Evolutionary conservation across 1,284 basidiomycete genomes (phyloP).

Genomic region (Irpex sp.): DNA sequence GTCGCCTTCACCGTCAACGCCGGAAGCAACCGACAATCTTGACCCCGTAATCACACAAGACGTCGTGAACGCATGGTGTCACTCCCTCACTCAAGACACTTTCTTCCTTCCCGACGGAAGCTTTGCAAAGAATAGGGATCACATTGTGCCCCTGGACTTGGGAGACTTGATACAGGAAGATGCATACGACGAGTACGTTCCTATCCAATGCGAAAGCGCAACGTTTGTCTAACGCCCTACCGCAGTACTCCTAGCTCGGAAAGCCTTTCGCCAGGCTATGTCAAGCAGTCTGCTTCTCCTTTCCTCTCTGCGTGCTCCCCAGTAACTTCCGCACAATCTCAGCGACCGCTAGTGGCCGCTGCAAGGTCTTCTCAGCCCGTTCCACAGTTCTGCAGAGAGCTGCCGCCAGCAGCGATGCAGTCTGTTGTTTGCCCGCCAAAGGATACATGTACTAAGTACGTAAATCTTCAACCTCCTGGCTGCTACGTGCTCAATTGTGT

Average conservation of each 20-base stretch:
- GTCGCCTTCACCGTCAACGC: conserved; percentile 69
- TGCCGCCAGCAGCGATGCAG: conserved; percentile 39
- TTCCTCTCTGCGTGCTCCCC: conserved; percentile 16
- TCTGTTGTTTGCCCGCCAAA: conserved; percentile 65
- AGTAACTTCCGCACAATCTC: neutral
- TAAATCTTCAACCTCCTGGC: conserved; percentile 3
- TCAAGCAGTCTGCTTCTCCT: conserved; percentile 15
- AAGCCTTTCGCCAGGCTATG: conserved; percentile 27
- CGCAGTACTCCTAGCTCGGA: conserved; percentile 12
- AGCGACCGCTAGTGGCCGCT: conserved; percentile 20
- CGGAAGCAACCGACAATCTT: conserved; percentile 54
- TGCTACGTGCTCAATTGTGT: conserved; percentile 8
- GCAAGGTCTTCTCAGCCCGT: conserved; percentile 61
- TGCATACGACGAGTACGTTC: conserved; percentile 66
- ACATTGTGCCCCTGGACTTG: conserved; percentile 50
- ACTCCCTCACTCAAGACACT: conserved; percentile 38
- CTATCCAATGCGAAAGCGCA: conserved; percentile 8
- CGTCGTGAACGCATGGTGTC: conserved; percentile 59
- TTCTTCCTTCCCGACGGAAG: conserved; percentile 29
- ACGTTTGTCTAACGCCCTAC: neutral
- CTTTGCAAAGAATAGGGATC: conserved; percentile 28
- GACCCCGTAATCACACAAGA: conserved; percentile 46
- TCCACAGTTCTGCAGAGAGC: conserved; percentile 47
- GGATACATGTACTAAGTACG: conserved; percentile 70
- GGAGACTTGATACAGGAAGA: conserved; percentile 71